Base-by-base conservation (phyloP, 371 early-diverging fungal species). In the Circinella umbellata region DNA sequence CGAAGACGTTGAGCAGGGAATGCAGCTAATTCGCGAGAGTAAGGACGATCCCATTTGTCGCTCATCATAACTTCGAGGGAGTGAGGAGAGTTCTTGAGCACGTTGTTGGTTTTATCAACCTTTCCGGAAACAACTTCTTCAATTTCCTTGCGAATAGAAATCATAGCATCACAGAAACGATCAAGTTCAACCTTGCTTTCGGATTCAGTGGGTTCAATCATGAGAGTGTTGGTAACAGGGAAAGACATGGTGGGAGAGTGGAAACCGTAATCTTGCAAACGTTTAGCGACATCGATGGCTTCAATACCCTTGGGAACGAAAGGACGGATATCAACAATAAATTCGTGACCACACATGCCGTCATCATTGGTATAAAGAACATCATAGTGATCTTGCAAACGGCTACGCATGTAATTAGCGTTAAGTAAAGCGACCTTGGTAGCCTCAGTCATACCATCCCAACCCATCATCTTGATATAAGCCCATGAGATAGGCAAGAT, bases 201-300 rank as follows among this genome's bases (percentile, higher is more conserved):
- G 64, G 95, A 94, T 80, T 98, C 99, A 61, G 99, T 98, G n/a
- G 99, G 99, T 85, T 98, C 99, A 73, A 98, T 91, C 98, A 98
- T 98, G 62, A 98, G 89, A 14, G 98, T 97, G 89, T 96, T 95
- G 73, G 95, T 87, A 34, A 98, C 98, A 46, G 99, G 99, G 94
- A 97, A 98, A 14, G 97, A 96, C 99, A 98, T 98, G 75, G 99
- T 98, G 47, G 99, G 99, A 42, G 92, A 89, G 84, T 98, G 99
- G 91, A 98, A 98, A 34, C 96, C 95, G 76, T 97, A 98, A 84
- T 98, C 99, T 84, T 96, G 94, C 64, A 98, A 89, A 65, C 99
- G 93, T 89, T 98, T 98, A 79, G 99, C 99, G 73, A 98, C 89
- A 76, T 98, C 99, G 62, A 98, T 93, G 36, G 95, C 98, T 76